phyloP scores from a whole-genome alignment of 495 filamentous ascomycete species.

The Cercophora samala region DNA sequence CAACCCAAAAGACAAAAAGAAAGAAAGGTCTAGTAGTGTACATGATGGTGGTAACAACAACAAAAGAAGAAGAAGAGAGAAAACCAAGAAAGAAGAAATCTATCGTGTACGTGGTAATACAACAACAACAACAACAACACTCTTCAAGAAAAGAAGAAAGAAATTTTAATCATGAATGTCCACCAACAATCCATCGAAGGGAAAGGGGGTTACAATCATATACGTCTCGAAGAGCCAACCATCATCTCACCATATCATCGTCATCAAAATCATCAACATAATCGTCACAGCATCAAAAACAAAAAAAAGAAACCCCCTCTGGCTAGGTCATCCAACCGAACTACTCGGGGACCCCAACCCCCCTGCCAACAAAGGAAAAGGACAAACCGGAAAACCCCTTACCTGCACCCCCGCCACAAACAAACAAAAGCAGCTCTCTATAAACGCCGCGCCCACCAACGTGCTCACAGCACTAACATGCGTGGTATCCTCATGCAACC shows the following conservation, averaged over 20 bases:
- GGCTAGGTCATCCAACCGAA: background rate
- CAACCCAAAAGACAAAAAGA: background rate
- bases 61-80: background rate
- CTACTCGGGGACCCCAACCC: background rate
- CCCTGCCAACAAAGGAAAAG: background rate
- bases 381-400: conserved; percentile 16
- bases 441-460: conserved; percentile 73
- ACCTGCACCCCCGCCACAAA: conserved; percentile 81
- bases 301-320: conserved; percentile 1
- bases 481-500: conserved; percentile 64
- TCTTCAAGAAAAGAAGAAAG: background rate
- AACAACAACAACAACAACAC: too few relatives aligned
- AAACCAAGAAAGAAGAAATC: background rate
- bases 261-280: background rate
- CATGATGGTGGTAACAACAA: background rate
- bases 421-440: conserved; percentile 71
- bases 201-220: background rate
- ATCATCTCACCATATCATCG: background rate
- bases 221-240: background rate
- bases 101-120: background rate
- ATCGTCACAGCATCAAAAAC: background rate
- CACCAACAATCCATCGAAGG: background rate
- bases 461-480: conserved; percentile 64
- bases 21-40: background rate
- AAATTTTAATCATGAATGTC: background rate